These are phyloP conservation scores for Calonectria pteridis DNA, from an alignment of 2,329 filamentous ascomycete species.

Conservation along the genomic window DNA sequence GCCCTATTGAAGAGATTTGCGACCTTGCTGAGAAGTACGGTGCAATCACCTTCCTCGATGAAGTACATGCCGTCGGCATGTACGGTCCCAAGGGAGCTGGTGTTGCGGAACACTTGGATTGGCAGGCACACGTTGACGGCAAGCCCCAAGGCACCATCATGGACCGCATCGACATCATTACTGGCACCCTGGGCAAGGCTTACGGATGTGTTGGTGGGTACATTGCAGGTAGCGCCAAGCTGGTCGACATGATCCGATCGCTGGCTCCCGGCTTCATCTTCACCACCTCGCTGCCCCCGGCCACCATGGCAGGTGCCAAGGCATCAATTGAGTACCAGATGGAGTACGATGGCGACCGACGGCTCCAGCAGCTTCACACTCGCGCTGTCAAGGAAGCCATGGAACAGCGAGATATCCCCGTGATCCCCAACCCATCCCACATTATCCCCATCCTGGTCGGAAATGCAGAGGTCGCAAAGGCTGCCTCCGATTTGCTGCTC, in stretches of 20 bases:
- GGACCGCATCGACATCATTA: constrained; percentile 98
- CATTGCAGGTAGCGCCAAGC: constrained; percentile 87
- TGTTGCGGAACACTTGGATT: constrained; percentile 97
- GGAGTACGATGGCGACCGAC: constrained; percentile 84
- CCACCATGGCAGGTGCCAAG: constrained; percentile 95
- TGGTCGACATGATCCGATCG: constrained; percentile 94
- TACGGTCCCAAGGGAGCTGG: constrained; percentile 96
- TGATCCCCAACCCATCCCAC: constrained; percentile 97
- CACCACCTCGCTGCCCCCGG: constrained; percentile 94
- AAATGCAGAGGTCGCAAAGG: constrained; percentile 91
- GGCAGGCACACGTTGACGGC: constrained; percentile 83
- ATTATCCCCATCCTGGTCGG: constrained; percentile 95
- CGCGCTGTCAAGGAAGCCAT: constrained; percentile 92
- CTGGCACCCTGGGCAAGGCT: constrained; percentile 95
- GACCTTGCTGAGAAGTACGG: constrained; percentile 98
- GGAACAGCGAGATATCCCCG: constrained; percentile 84
- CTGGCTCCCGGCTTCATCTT: constrained; percentile 98
- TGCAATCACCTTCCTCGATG: constrained; percentile 96
- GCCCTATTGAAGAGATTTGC: constrained; percentile 95
- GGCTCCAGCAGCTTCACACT: constrained; percentile 95
- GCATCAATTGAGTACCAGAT: constrained; percentile 96
- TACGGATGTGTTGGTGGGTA: constrained; percentile 98
- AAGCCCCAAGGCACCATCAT: constrained; percentile 85
- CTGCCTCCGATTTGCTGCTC: constrained; percentile 91
- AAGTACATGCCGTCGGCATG: constrained; percentile 99